phyloP scores from a whole-genome alignment of 305 asterid species.

The Fraxinus angustifolia region DNA sequence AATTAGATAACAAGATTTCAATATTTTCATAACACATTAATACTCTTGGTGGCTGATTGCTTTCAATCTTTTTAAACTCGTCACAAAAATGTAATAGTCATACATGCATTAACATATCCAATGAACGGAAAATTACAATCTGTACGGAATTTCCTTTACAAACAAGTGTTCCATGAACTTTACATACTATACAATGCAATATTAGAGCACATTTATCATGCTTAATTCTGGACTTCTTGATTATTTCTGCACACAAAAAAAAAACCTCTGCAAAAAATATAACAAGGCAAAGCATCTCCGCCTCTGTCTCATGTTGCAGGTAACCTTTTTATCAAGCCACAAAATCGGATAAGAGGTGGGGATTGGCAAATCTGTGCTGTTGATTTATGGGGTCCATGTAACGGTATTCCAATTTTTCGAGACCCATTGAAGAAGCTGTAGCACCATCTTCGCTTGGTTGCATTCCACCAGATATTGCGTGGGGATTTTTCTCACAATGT shows the following conservation, averaged over 20 bases:
- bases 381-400: constrained; percentile 46
- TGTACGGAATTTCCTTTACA: constrained; percentile 20
- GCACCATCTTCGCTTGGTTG: constrained; percentile 27
- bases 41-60: background rate
- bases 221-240: constrained; percentile 1
- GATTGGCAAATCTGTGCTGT: constrained; percentile 47
- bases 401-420: constrained; percentile 42
- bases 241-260: constrained; percentile 24
- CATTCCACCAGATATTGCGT: constrained; percentile 20
- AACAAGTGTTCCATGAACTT: constrained; percentile 20
- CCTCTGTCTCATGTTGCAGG: background rate
- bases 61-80: background rate
- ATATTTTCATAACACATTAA: background rate
- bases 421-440: constrained; percentile 29
- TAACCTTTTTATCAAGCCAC: constrained; percentile 36
- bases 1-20: background rate
- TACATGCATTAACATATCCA: background rate
- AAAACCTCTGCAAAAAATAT: constrained; percentile 7
- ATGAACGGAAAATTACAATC: background rate
- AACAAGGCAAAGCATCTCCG: constrained; percentile 17
- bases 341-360: constrained; percentile 58
- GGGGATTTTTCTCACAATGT: constrained; percentile 27
- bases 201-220: constrained; percentile 24
- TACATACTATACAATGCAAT: constrained; percentile 23
- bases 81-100: background rate